Percentiles rank a stretch among this genome's conserved stretches.
These are phyloP conservation scores for Xylariaceae sp. DNA, from an alignment of 2,329 filamentous ascomycete genomes.

Conservation along the genomic window DNA sequence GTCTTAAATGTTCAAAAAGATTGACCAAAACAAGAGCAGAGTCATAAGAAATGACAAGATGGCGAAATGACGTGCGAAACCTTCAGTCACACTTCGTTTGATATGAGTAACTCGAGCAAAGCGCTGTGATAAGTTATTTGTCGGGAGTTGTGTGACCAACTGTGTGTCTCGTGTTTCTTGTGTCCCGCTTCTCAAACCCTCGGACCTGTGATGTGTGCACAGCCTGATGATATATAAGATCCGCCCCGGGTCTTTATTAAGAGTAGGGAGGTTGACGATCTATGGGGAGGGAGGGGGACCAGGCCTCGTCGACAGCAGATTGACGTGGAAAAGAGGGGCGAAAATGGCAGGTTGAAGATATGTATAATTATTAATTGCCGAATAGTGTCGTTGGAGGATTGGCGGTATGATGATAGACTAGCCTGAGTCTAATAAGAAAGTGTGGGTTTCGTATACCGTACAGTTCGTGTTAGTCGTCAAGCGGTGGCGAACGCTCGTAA, in stretches of 20 bases:
- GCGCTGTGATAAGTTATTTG: constrained; percentile 23
- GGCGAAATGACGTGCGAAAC: constrained; percentile 27
- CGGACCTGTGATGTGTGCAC: constrained; percentile 4
- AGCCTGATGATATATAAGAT: constrained; percentile 29
- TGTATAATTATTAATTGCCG: constrained; percentile 33
- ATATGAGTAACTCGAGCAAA: constrained; percentile 23
- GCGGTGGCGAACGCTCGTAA: constrained; percentile 29
- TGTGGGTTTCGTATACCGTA: constrained; percentile 29
- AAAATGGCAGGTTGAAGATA: constrained; percentile 24
- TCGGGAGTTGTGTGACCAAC: constrained; percentile 28
- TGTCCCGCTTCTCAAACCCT: constrained; percentile 5
- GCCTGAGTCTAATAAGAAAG: constrained; percentile 34
- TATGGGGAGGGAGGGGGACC: not conserved
- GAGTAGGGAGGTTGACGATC: constrained; percentile 10
- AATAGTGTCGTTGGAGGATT: constrained; percentile 30
- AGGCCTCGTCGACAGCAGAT: constrained; percentile 29
- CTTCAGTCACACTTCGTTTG: constrained; percentile 23
- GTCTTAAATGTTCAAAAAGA: constrained; percentile 15
- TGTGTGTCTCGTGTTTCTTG: constrained; percentile 24
- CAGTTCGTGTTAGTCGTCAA: constrained; percentile 32
- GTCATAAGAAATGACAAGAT: constrained; percentile 21
- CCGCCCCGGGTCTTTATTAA: constrained; percentile 26
- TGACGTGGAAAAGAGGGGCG: constrained; percentile 27
- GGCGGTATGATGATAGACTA: constrained; percentile 31
- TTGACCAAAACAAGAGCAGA: constrained; percentile 3